phyloP scores from a whole-genome alignment of 2,329 filamentous ascomycete species.

The Cercospora berteroae region DNA sequence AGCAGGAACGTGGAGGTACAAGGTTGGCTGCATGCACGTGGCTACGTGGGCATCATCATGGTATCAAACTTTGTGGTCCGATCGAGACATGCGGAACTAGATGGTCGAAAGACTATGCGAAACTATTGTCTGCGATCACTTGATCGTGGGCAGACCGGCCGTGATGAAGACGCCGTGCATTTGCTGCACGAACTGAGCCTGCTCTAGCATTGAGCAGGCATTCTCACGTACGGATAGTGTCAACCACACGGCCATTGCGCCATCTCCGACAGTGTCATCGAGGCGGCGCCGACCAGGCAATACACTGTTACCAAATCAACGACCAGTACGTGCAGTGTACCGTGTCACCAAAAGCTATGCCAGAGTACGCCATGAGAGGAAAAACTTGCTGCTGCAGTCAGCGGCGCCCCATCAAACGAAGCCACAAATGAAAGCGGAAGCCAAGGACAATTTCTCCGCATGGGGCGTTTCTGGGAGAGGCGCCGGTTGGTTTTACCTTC shows the following conservation, averaged over 20 bases:
- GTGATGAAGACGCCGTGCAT: background rate
- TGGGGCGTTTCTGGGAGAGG: background rate
- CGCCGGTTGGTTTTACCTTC: background rate
- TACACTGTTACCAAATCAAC: background rate
- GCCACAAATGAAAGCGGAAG: background rate
- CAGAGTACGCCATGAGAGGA: background rate
- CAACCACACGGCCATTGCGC: background rate
- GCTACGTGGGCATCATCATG: background rate
- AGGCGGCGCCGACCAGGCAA: background rate
- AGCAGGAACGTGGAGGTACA: background rate
- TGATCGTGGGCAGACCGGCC: background rate
- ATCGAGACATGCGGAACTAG: background rate
- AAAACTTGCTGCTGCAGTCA: background rate
- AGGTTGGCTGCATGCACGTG: background rate
- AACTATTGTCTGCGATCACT: background rate
- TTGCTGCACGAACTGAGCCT: background rate
- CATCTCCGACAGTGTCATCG: background rate
- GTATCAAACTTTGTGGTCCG: background rate
- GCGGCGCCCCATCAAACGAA: background rate
- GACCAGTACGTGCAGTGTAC: background rate
- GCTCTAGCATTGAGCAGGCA: no score
- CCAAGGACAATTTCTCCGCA: background rate
- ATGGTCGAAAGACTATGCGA: background rate
- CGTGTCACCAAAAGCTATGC: background rate
- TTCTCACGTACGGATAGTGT: background rate